Percentiles rank a stretch among this genome's conserved stretches.
phyloP scores from a whole-genome alignment of 2,329 filamentous ascomycete genomes.

The Clarireedia homoeocarpa region DNA sequence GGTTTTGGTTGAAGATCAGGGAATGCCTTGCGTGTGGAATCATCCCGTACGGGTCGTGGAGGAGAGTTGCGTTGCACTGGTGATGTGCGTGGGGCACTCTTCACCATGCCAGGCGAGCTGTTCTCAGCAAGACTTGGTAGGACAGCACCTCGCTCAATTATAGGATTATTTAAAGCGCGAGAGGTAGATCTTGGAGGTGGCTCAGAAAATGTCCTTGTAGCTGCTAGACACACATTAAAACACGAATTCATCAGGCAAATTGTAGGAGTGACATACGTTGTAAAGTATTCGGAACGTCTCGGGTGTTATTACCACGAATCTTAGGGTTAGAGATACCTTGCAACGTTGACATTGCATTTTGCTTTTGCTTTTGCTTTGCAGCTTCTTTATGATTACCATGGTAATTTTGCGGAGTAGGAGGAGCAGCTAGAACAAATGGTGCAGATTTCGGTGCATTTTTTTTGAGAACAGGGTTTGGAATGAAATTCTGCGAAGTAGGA shows the following conservation, averaged over 20 bases:
- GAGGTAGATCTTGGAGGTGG: constrained; percentile 6
- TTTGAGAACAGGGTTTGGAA: not conserved
- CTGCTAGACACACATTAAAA: not conserved
- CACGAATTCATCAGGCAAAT: not conserved
- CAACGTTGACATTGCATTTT: not conserved
- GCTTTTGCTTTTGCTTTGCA: not conserved
- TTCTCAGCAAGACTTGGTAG: not conserved
- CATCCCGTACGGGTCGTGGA: constrained; percentile 12
- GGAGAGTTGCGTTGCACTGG: constrained; percentile 13
- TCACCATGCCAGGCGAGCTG: not conserved
- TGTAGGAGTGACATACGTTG: not conserved
- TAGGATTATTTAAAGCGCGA: not conserved
- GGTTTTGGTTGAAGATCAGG: constrained; percentile 11
- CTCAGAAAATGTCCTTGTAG: not conserved
- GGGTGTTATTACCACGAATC: not conserved
- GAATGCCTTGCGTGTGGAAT: constrained; percentile 7
- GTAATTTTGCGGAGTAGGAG: constrained; percentile 20
- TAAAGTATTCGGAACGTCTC: not conserved
- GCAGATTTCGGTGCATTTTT: constrained; percentile 7
- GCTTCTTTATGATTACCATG: constrained; percentile 2
- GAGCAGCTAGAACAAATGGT: constrained; percentile 21
- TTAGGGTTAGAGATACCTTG: not conserved
- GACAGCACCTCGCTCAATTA: not conserved
- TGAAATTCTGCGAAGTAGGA: constrained; percentile 11
- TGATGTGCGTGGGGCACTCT: not conserved